Evolutionary conservation across 2,329 filamentous ascomycete genomes (phyloP).

Genomic region (Cyclaneusma minus): DNA sequence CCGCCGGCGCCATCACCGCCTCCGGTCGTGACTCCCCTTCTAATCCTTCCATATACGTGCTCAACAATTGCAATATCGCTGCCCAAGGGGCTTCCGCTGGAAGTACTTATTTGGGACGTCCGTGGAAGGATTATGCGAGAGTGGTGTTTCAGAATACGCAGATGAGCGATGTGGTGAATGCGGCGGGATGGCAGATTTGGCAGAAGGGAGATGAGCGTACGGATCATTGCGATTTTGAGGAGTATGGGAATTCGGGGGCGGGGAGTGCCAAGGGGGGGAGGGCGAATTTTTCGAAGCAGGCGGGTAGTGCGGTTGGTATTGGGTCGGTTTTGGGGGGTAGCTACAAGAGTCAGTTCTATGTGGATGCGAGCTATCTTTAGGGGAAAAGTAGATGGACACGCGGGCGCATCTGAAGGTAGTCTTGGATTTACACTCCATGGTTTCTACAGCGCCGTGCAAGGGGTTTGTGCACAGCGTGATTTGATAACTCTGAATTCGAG

Average conservation of each 20-base stretch:
- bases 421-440: too few relatives aligned
- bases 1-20: conserved; percentile 29
- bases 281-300: conserved; percentile 24
- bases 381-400: too few relatives aligned
- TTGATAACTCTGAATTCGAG: too few relatives aligned
- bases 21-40: conserved; percentile 22
- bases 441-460: too few relatives aligned
- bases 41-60: conserved; percentile 30
- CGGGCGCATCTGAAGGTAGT: too few relatives aligned
- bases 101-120: conserved; percentile 30
- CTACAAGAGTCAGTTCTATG: conserved; percentile 21
- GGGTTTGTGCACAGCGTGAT: too few relatives aligned
- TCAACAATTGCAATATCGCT: conserved; percentile 30
- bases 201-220: conserved; percentile 22
- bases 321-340: conserved; percentile 25
- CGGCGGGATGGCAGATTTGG: conserved; percentile 34
- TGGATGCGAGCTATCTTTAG: conserved; percentile 24
- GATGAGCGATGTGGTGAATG: conserved; percentile 31
- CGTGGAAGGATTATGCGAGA: conserved; percentile 30
- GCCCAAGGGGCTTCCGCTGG: conserved; percentile 22
- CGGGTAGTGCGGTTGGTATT: conserved; percentile 24
- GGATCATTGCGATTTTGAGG: conserved; percentile 28
- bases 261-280: conserved; percentile 28
- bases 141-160: conserved; percentile 31
- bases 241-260: conserved; percentile 31